A percentile compares a stretch with the other conserved stretches of the same genome.
These are phyloP conservation scores for Exidia glandulosa DNA, from an alignment of 768 basidiomycete species.

Conservation along the genomic window DNA sequence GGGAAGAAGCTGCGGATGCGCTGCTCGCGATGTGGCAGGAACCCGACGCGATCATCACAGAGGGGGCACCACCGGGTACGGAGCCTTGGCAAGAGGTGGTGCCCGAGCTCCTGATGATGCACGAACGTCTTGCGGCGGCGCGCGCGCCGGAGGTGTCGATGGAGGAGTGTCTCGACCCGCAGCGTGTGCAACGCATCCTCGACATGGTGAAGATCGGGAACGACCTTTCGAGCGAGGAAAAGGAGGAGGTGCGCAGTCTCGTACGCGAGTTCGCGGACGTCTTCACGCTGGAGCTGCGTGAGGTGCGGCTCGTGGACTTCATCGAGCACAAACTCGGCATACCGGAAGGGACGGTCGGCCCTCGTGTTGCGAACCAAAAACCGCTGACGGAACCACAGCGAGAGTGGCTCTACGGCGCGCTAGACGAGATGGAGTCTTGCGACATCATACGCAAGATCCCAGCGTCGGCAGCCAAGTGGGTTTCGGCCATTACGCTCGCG, in stretches of 20 bases:
- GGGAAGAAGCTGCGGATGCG: too few species aligned
- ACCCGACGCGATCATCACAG: too few species aligned
- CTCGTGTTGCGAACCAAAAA: constrained; percentile 12
- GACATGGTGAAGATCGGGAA: constrained; percentile 14
- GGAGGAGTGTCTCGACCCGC: constrained; percentile 1
- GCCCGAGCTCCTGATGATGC: too few species aligned
- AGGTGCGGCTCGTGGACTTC: constrained; percentile 23
- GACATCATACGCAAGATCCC: constrained; percentile 22
- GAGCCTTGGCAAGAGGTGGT: too few species aligned
- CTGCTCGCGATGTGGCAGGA: too few species aligned
- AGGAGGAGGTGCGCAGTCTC: constrained; percentile 10
- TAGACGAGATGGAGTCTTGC: constrained; percentile 25
- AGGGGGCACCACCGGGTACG: too few species aligned
- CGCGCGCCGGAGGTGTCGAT: too few species aligned
- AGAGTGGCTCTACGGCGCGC: constrained; percentile 17
- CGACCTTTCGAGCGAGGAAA: constrained; percentile 20
- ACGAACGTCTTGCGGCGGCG: too few species aligned
- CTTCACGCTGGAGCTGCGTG: constrained; percentile 28
- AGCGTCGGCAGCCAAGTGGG: constrained; percentile 24
- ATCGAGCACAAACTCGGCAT: constrained; percentile 15
- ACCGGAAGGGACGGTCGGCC: too few species aligned
- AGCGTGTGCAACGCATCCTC: constrained; percentile 11
- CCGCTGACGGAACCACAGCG: constrained; percentile 22
- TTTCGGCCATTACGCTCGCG: constrained; percentile 23
- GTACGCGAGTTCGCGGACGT: constrained; percentile 25